Evolutionary conservation across 345 rosid species (phyloP), one percentile per base, ranked within the genome.

Genomic region (Stellera chamaejasme): DNA sequence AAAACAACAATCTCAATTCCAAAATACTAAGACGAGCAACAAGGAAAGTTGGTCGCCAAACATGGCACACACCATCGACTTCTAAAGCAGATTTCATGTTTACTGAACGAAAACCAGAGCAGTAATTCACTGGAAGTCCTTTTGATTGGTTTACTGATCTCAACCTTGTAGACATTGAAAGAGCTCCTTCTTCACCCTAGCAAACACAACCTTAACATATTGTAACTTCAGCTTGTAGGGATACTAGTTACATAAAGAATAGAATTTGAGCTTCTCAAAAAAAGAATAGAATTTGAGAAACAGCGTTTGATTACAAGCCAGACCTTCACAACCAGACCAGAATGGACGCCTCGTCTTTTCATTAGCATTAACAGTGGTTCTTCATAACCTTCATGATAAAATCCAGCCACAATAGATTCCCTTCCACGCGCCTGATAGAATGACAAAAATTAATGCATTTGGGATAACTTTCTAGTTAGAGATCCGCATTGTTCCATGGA

Each of bases 111-210:
- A 86, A 93, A n/a, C 99, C 97, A 50, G 99, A 84, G 59, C 99
- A 89, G 62, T 93, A 86, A 73, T 89, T 93, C 55, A 86, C 97
- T 52, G 99, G 91, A 42, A 86, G 73, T 59, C 99, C 94, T 81
- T 92, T 89, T 7, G 94, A 78, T 62, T 73, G 69, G 69, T 60
- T 78, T 67, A 66, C 79, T 19, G 96, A 78, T 58, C 88, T 74
- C 67, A 82, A 71, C 55, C 96, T 67, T 52, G 99, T 86, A 50
- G 99, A 89, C 96, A 89, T 88, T 47, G 99, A 93, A 63, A 88
- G 89, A 16, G 96, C 93, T 46, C 97, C 96, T 78, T 89, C 99
- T 69, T 92, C 99, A 5, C 99, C 97, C 97, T 92, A 67, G 39
- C 7, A 32, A 32, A 32, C 39, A 8, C 39, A 5, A 32, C 39